phyloP scores from a whole-genome alignment of 768 basidiomycete species.

The Termitomyces eurrhizus region DNA sequence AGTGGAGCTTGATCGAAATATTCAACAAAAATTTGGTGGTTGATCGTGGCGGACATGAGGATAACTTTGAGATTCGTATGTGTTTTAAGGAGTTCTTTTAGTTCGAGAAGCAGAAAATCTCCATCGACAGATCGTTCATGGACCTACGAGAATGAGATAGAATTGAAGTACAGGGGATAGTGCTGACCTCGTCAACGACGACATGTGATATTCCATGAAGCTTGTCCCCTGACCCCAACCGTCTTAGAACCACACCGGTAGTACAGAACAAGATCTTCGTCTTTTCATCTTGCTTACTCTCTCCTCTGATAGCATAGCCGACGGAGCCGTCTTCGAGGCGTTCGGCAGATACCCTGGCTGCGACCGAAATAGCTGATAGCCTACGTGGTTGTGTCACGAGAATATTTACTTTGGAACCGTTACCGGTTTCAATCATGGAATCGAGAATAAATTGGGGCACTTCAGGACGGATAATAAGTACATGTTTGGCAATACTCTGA shows the following conservation, averaged over 20 bases:
- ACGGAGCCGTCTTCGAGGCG: conserved; percentile 72
- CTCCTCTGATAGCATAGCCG: conserved; percentile 89
- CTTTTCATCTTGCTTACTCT: conserved; percentile 58
- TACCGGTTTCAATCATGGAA: conserved; percentile 58
- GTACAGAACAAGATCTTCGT: conserved; percentile 89
- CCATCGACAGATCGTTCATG: conserved; percentile 92
- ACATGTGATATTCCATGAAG: conserved; percentile 76
- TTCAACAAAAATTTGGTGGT: conserved; percentile 73
- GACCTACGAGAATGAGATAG: conserved; percentile 44
- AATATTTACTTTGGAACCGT: conserved; percentile 68
- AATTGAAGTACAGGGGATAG: background rate
- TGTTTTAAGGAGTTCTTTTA: conserved; percentile 66
- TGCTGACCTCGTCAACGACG: conserved; percentile 80
- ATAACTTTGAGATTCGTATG: conserved; percentile 73
- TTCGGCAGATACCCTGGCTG: conserved; percentile 82
- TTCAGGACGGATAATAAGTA: background rate
- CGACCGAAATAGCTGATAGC: conserved; percentile 85
- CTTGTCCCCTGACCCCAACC: conserved; percentile 70
- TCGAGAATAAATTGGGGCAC: conserved; percentile 92
- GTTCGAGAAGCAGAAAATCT: conserved; percentile 83
- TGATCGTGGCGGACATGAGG: conserved; percentile 95
- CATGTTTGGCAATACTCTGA: background rate
- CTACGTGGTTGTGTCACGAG: conserved; percentile 88
- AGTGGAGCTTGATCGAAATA: conserved; percentile 84
- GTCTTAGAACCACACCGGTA: conserved; percentile 85